These are phyloP conservation scores for Wickerhamiella australiensis DNA, from an alignment of 805 yeast genomes.

Conservation along the genomic window DNA sequence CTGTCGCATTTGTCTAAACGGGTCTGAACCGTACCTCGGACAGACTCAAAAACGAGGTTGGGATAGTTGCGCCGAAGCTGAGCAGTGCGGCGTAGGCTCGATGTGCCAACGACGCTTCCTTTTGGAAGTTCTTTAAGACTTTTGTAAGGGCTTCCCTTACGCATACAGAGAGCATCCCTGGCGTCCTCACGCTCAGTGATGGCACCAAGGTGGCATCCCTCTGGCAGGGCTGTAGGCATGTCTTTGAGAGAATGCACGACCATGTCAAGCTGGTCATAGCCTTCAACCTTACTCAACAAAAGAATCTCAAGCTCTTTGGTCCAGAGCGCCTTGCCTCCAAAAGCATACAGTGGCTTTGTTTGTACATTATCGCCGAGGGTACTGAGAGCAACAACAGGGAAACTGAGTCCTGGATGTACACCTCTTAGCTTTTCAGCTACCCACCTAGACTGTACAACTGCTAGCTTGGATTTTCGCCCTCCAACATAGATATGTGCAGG, in stretches of 20 bases:
- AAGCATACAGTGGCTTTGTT: conserved; percentile 74
- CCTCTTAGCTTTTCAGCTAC: conserved; percentile 50
- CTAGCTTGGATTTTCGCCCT: conserved; percentile 78
- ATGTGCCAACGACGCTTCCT: conserved; percentile 85
- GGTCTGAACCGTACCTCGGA: conserved; percentile 76
- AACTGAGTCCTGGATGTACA: conserved; percentile 51
- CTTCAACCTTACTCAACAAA: conserved; percentile 45
- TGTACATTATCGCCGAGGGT: conserved; percentile 88
- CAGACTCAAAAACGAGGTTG: conserved; percentile 61
- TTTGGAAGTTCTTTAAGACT: conserved; percentile 62
- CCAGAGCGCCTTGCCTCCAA: conserved; percentile 96
- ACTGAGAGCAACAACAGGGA: conserved; percentile 65
- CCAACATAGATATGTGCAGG: conserved; percentile 39
- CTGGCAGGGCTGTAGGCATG: conserved; percentile 79
- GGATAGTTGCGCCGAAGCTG: conserved; percentile 76
- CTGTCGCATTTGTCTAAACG: conserved; percentile 72
- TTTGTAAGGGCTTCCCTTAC: conserved; percentile 48
- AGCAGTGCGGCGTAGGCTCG: conserved; percentile 87
- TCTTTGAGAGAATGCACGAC: conserved; percentile 92
- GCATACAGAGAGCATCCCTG: conserved; percentile 80
- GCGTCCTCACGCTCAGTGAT: conserved; percentile 83
- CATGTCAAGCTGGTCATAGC: conserved; percentile 63
- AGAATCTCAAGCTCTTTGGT: conserved; percentile 85
- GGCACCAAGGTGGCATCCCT: conserved; percentile 80
- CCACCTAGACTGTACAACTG: conserved; percentile 72